Conservation (phyloP, 2,329 filamentous ascomycete species). For the Neofusicoccum sp. region DNA sequence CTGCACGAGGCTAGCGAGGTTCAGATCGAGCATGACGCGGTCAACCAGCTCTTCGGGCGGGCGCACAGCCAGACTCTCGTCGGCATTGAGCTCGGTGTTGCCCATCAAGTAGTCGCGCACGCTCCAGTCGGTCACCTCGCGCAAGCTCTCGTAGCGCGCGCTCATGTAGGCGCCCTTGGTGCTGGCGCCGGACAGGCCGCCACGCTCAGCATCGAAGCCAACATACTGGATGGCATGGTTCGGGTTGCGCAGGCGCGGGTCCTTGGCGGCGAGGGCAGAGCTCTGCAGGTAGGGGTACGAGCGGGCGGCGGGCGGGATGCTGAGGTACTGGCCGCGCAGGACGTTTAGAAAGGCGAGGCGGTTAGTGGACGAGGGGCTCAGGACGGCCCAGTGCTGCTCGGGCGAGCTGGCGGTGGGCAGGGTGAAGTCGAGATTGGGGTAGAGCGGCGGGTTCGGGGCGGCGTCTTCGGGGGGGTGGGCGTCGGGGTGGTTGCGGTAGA, state of each 20-base stretch:
- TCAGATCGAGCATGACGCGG: conserved; percentile 67
- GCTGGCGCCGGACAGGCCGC: conserved; percentile 55
- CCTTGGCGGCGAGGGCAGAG: conserved; percentile 54
- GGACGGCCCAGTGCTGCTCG: conserved; percentile 73
- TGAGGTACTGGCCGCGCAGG: conserved; percentile 72
- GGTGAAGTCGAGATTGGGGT: conserved; percentile 67
- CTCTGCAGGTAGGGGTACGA: conserved; percentile 75
- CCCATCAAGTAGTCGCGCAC: conserved; percentile 77
- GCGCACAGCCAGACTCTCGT: conserved; percentile 39
- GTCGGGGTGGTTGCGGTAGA: conserved; percentile 72
- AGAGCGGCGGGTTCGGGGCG: conserved; percentile 65
- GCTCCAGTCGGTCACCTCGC: conserved; percentile 85
- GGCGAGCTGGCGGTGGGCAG: conserved; percentile 57
- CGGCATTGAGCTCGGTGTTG: conserved; percentile 77
- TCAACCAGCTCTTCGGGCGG: conserved; percentile 37
- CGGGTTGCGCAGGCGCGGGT: conserved; percentile 56
- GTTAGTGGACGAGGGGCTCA: conserved; percentile 74
- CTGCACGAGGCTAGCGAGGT: conserved; percentile 65
- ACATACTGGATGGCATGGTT: conserved; percentile 79
- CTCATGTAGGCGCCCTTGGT: conserved; percentile 66
- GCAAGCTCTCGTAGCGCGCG: conserved; percentile 82
- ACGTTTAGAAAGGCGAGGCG: conserved; percentile 82
- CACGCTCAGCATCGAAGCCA: conserved; percentile 77
- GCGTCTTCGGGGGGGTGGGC: conserved; percentile 38
- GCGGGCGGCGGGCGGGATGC: conserved; percentile 70